These are phyloP conservation scores for Collariella sp. DNA, from an alignment of 495 filamentous ascomycete genomes.

Conservation along the genomic window DNA sequence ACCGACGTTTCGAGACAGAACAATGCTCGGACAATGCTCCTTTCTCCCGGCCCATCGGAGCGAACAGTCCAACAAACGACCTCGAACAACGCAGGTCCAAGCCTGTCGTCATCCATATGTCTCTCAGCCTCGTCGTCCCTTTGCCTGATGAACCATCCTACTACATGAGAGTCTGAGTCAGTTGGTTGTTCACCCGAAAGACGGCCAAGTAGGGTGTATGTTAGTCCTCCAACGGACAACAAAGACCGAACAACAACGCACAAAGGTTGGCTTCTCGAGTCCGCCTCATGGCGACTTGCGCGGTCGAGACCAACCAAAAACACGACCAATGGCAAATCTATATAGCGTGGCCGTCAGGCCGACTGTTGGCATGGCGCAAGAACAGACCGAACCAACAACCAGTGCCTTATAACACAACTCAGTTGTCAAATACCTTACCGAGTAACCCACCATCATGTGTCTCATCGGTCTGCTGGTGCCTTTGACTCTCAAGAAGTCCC, in stretches of 20 bases:
- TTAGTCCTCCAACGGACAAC: neutral
- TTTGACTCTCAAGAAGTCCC: neutral
- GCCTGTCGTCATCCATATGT: neutral
- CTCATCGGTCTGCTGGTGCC: constrained; percentile 9
- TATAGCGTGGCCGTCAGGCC: neutral
- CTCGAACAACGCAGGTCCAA: neutral
- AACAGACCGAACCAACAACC: neutral
- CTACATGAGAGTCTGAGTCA: neutral
- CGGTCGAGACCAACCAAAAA: neutral
- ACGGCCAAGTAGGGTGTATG: neutral
- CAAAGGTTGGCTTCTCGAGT: constrained; percentile 6
- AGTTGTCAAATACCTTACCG: too few relatives aligned
- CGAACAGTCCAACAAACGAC: neutral
- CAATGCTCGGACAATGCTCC: neutral
- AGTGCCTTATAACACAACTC: neutral
- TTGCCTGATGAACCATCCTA: neutral
- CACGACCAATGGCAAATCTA: neutral
- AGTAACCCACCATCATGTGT: constrained; percentile 1
- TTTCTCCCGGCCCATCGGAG: neutral
- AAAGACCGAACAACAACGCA: neutral
- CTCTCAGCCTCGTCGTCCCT: neutral
- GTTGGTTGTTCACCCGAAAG: neutral
- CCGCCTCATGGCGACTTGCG: neutral
- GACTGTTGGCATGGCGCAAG: neutral
- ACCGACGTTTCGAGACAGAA: neutral